Conservation (phyloP, 805 yeast species). For the Hanseniaspora jakobsenii region DNA sequence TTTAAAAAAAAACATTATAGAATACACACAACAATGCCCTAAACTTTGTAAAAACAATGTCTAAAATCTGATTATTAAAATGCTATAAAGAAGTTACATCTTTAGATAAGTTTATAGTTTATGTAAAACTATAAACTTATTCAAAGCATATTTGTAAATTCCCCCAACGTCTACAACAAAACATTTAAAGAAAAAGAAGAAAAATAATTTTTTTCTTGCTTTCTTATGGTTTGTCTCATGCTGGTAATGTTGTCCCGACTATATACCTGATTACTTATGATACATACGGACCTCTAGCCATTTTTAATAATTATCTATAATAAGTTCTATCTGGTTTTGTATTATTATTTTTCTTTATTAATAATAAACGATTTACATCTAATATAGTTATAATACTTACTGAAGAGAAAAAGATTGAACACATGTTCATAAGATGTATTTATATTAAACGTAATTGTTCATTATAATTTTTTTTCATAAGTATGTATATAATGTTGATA, state of each 20-base stretch:
- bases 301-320: slow-evolving; percentile 33
- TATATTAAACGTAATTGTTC: too few species aligned
- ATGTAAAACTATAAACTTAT: too few species aligned
- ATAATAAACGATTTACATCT: neutral
- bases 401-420: too few species aligned
- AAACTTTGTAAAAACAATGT: neutral
- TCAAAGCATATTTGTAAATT: too few species aligned
- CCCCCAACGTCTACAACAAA: slow-evolving; percentile 15
- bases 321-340: slow-evolving; percentile 16
- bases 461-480: too few species aligned
- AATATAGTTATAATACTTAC: neutral
- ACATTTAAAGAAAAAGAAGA: neutral
- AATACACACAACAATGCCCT: neutral
- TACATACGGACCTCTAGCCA: slow-evolving; percentile 72
- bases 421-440: too few species aligned
- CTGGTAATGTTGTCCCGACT: slow-evolving; percentile 17
- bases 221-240: slow-evolving; percentile 12
- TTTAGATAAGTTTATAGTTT: too few species aligned
- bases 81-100: too few species aligned
- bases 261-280: slow-evolving; percentile 17
- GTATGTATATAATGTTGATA: too few species aligned
- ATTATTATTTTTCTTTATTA: neutral
- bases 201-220: too few species aligned
- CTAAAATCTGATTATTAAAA: too few species aligned
- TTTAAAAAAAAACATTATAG: neutral